Evolutionary conservation across 2,329 filamentous ascomycete genomes (phyloP).

Genomic region (Cytospora mali): DNA sequence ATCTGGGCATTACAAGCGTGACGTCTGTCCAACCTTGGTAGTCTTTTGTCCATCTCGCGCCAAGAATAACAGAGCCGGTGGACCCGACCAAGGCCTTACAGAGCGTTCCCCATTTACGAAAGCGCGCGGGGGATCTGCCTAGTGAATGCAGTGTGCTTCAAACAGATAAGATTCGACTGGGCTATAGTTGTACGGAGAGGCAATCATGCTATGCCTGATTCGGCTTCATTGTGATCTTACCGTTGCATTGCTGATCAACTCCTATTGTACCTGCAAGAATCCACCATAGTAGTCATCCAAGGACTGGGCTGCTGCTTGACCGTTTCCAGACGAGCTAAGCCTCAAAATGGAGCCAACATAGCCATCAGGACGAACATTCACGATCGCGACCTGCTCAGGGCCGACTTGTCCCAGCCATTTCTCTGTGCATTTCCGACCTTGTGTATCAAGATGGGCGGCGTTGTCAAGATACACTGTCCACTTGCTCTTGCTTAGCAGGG

Average conservation of each 20-base stretch:
- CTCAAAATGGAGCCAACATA: slow-evolving; percentile 67
- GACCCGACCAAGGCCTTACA: neutral
- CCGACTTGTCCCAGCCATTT: slow-evolving; percentile 68
- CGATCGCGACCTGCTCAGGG: slow-evolving; percentile 60
- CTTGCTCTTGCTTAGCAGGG: slow-evolving; percentile 61
- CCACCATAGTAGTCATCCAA: slow-evolving; percentile 57
- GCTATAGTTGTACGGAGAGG: neutral
- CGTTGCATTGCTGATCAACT: slow-evolving; percentile 27
- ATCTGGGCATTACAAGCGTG: neutral
- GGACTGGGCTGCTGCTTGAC: slow-evolving; percentile 51
- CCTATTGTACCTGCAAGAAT: slow-evolving; percentile 52
- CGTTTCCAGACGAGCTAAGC: slow-evolving; percentile 48
- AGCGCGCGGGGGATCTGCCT: neutral
- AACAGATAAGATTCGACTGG: neutral
- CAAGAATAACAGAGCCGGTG: neutral
- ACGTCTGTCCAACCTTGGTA: neutral
- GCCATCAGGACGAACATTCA: slow-evolving; percentile 72
- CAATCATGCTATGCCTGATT: neutral
- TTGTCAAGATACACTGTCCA: slow-evolving; percentile 77
- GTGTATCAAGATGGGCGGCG: slow-evolving; percentile 56
- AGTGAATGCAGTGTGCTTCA: neutral
- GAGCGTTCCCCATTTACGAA: slow-evolving; percentile 17
- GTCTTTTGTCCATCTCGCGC: neutral
- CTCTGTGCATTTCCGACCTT: slow-evolving; percentile 57
- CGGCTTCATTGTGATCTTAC: slow-evolving; percentile 19